A percentile compares a stretch with the other conserved stretches of the same genome.
These are phyloP conservation scores for Melastoma candidum DNA, from an alignment of 441 rosid species.

Conservation along the genomic window DNA sequence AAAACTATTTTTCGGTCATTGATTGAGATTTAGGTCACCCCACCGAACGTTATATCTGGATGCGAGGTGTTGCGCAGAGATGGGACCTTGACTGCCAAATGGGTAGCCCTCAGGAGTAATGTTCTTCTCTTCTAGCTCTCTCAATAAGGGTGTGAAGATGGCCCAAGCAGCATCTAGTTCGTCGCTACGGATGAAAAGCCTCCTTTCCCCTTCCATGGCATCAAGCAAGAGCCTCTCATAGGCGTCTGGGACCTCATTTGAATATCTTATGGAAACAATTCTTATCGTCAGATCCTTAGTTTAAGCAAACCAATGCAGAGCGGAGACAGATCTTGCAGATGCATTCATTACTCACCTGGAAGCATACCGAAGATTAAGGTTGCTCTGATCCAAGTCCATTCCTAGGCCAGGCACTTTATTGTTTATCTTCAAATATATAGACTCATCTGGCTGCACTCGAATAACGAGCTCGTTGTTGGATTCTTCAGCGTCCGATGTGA, in stretches of 20 bases:
- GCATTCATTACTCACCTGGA: constrained; percentile 3
- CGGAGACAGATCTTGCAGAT: not conserved
- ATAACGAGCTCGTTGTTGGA: constrained; percentile 64
- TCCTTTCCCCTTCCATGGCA: constrained; percentile 72
- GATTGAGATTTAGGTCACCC: constrained; percentile 22
- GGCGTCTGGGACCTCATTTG: constrained; percentile 65
- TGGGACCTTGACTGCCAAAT: constrained; percentile 72
- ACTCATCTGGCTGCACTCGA: constrained; percentile 59
- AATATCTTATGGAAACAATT: constrained; percentile 29
- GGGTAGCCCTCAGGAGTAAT: constrained; percentile 54
- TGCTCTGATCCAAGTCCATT: constrained; percentile 65
- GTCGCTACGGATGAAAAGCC: constrained; percentile 72
- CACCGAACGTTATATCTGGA: constrained; percentile 57
- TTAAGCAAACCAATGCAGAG: not conserved
- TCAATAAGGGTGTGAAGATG: constrained; percentile 40
- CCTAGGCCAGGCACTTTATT: constrained; percentile 77
- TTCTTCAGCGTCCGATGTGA: constrained; percentile 39
- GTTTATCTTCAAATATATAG: constrained; percentile 63
- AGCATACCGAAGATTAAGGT: constrained; percentile 60
- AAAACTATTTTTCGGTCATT: no score
- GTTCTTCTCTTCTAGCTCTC: constrained; percentile 50
- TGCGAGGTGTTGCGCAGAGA: constrained; percentile 67
- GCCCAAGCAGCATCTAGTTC: constrained; percentile 75
- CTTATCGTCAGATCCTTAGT: constrained; percentile 4
- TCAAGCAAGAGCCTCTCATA: constrained; percentile 74